Evolutionary conservation across 2,329 filamentous ascomycete species (phyloP).

Genomic region (Trichoderma gracile): DNA sequence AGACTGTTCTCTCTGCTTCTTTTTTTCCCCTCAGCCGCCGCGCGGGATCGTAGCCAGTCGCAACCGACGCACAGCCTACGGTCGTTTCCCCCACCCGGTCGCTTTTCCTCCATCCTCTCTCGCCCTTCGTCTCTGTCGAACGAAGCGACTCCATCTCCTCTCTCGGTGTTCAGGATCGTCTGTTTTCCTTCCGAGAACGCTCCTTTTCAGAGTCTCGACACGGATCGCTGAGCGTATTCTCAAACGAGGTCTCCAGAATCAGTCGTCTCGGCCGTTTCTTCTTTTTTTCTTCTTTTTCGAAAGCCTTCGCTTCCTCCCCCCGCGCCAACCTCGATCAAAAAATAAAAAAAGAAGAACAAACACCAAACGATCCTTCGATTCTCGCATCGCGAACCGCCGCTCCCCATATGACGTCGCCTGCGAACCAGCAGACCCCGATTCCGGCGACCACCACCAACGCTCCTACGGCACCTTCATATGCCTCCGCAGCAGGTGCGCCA

Average conservation of each 20-base stretch:
- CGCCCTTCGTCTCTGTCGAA: slow-evolving; percentile 24
- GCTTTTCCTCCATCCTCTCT: slow-evolving; percentile 31
- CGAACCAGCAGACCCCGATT: slow-evolving; percentile 54
- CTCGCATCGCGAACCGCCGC: slow-evolving; percentile 37
- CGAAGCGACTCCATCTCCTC: slow-evolving; percentile 7
- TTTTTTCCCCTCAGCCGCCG: slow-evolving; percentile 32
- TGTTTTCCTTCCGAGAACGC: background rate
- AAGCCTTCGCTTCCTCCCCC: slow-evolving; percentile 27
- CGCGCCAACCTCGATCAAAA: slow-evolving; percentile 26
- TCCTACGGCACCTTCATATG: slow-evolving; percentile 63
- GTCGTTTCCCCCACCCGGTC: slow-evolving; percentile 22
- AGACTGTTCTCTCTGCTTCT: slow-evolving; percentile 35
- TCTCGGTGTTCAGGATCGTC: background rate
- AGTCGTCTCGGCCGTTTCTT: slow-evolving; percentile 1
- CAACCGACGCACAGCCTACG: slow-evolving; percentile 30
- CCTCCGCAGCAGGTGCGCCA: slow-evolving; percentile 63
- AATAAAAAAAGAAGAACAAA: slow-evolving; percentile 10
- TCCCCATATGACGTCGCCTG: slow-evolving; percentile 62
- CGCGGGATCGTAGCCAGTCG: slow-evolving; percentile 40
- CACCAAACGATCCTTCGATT: slow-evolving; percentile 18
- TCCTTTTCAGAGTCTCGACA: slow-evolving; percentile 10
- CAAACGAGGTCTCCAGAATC: background rate
- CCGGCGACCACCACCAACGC: slow-evolving; percentile 60
- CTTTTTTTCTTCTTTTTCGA: slow-evolving; percentile 26
- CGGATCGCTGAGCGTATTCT: slow-evolving; percentile 13